Conservation (phyloP, 192 early-diverging fungal species). For the Backusella parvicylindrica region DNA sequence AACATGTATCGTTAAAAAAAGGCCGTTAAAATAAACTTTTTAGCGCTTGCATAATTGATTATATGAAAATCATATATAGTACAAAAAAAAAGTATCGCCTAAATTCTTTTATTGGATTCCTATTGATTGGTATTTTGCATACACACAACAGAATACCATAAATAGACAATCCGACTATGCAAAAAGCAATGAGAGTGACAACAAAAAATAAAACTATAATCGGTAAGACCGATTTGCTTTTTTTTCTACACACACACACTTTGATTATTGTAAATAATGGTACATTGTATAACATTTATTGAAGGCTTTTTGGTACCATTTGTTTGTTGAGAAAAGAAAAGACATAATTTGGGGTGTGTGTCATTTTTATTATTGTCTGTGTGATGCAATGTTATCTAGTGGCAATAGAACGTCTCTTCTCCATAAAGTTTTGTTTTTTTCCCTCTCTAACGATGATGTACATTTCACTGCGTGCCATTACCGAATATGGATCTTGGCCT, state of each 20-base stretch:
- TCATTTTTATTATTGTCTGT: neutral
- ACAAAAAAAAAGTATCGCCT: neutral
- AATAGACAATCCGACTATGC: neutral
- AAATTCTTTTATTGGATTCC: neutral
- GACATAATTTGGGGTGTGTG: too few relatives aligned
- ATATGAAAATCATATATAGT: neutral
- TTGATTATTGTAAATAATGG: too few relatives aligned
- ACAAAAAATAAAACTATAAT: neutral
- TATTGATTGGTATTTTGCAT: neutral
- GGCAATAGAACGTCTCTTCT: neutral
- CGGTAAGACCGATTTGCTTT: neutral
- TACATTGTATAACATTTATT: too few relatives aligned
- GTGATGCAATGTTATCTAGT: neutral
- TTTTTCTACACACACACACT: neutral
- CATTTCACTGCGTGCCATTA: neutral
- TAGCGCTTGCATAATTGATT: neutral
- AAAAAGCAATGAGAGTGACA: neutral
- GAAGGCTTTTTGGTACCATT: neutral
- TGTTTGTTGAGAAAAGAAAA: too few relatives aligned
- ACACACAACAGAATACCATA: neutral
- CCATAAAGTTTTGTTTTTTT: neutral
- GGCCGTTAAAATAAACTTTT: neutral
- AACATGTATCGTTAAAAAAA: neutral
- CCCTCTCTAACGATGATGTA: neutral
- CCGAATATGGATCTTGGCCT: neutral